Evolutionary conservation across 2,329 filamentous ascomycete species (phyloP).

Genomic region (Pleurostoma richardsiae): DNA sequence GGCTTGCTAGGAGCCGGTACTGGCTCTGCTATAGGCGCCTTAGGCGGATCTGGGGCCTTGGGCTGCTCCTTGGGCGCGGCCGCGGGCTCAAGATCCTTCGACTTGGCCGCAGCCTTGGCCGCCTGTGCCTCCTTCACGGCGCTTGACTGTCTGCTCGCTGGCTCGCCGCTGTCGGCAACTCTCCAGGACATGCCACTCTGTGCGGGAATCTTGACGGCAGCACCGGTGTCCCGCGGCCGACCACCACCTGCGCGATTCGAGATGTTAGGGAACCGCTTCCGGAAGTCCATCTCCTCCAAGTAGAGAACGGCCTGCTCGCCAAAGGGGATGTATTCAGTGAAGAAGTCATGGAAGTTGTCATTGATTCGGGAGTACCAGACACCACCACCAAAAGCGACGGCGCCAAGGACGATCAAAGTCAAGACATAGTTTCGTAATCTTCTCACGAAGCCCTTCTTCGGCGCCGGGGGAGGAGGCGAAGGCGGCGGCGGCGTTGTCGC

Average conservation of each 20-base stretch:
- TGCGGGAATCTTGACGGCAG: constrained; percentile 76
- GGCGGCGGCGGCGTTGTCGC: constrained; percentile 28
- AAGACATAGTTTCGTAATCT: constrained; percentile 74
- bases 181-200: constrained; percentile 83
- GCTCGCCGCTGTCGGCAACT: constrained; percentile 57
- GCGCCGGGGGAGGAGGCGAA: constrained; percentile 27
- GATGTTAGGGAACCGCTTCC: constrained; percentile 67
- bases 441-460: constrained; percentile 59
- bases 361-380: constrained; percentile 90
- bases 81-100: constrained; percentile 16
- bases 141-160: constrained; percentile 56
- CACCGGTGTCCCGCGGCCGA: constrained; percentile 49
- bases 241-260: constrained; percentile 42
- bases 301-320: constrained; percentile 93
- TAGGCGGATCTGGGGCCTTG: constrained; percentile 19
- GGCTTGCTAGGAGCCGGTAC: constrained; percentile 15
- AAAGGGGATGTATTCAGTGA: constrained; percentile 93
- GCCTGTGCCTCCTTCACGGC: constrained; percentile 36
- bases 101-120: constrained; percentile 17
- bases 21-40: constrained; percentile 14
- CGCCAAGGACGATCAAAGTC: constrained; percentile 70
- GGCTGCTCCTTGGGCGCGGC: constrained; percentile 8
- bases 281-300: constrained; percentile 91
- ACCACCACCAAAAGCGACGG: constrained; percentile 77
- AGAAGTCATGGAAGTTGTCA: constrained; percentile 97